phyloP scores from a whole-genome alignment of 371 early-diverging fungal species.

The Mucor mucedo region DNA sequence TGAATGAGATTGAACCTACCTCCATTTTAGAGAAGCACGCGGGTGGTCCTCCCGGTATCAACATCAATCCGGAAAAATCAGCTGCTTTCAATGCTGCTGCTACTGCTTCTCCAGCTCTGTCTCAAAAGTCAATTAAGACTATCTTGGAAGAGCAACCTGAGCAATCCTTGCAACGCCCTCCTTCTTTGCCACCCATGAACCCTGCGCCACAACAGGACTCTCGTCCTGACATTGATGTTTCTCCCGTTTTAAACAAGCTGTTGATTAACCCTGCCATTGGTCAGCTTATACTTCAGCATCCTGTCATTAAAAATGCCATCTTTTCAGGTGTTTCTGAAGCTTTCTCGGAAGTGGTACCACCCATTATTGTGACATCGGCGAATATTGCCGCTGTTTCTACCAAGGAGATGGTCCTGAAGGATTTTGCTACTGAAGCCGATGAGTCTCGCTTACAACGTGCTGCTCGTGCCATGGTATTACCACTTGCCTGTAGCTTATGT shows the following conservation, averaged over 20 bases:
- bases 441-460: conserved; percentile 88
- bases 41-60: conserved; percentile 45
- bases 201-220: conserved; percentile 11
- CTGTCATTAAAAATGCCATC: conserved; percentile 84
- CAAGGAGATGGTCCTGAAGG: conserved; percentile 88
- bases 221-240: conserved; percentile 36
- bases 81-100: neutral
- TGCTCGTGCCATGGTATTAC: conserved; percentile 93
- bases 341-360: conserved; percentile 59
- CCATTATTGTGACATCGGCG: conserved; percentile 89
- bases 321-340: conserved; percentile 60
- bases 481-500: conserved; percentile 78
- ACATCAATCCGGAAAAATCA: neutral
- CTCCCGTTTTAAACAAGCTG: conserved; percentile 34
- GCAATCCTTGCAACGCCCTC: conserved; percentile 3
- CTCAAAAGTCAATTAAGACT: conserved; percentile 13
- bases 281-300: conserved; percentile 84
- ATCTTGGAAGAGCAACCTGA: conserved; percentile 8
- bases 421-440: conserved; percentile 92
- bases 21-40: conserved; percentile 63
- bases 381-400: conserved; percentile 91
- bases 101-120: neutral
- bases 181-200: neutral
- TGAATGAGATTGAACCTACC: conserved; percentile 85
- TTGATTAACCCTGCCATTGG: conserved; percentile 49